Evolutionary conservation across 371 early-diverging fungal genomes (phyloP).

Genomic region (Lichtheimia hyalospora): DNA sequence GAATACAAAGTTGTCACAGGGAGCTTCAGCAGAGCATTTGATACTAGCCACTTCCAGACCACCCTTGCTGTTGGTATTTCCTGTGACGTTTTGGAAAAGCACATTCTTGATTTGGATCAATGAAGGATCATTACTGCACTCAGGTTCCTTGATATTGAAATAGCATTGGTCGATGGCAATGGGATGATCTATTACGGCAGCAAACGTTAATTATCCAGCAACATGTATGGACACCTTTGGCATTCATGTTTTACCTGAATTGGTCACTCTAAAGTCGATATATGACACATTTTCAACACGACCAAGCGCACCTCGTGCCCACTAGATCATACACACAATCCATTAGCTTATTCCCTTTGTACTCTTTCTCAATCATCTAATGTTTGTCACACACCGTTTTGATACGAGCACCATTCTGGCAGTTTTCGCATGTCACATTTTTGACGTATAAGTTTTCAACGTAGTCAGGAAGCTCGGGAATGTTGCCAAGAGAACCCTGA

Average conservation of each 20-base stretch:
- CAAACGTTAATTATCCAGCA: too few species aligned
- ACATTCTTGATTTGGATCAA: slow-evolving; percentile 12
- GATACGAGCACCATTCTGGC: slow-evolving; percentile 22
- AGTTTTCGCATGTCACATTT: slow-evolving; percentile 18
- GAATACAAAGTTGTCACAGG: slow-evolving; percentile 11
- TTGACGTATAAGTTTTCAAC: slow-evolving; percentile 18
- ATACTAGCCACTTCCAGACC: slow-evolving; percentile 9
- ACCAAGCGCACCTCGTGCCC: slow-evolving; percentile 14
- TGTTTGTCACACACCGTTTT: slow-evolving; percentile 13
- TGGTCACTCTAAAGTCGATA: slow-evolving; percentile 19
- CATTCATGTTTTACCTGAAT: slow-evolving; percentile 5
- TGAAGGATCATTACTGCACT: slow-evolving; percentile 10
- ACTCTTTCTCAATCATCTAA: neutral
- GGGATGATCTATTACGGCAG: slow-evolving; percentile 11
- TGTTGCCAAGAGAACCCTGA: slow-evolving; percentile 20
- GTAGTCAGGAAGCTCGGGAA: slow-evolving; percentile 13
- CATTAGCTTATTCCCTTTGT: neutral
- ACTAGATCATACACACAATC: neutral
- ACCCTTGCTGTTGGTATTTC: slow-evolving; percentile 11
- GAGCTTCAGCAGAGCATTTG: slow-evolving; percentile 18
- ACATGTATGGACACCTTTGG: too few species aligned
- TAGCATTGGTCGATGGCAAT: slow-evolving; percentile 21
- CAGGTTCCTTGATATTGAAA: slow-evolving; percentile 7
- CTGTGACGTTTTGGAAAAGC: slow-evolving; percentile 18
- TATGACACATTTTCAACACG: slow-evolving; percentile 20